These are phyloP conservation scores for Lanmaoa pseudosensibilis DNA, from an alignment of 768 basidiomycete genomes.

Conservation along the genomic window DNA sequence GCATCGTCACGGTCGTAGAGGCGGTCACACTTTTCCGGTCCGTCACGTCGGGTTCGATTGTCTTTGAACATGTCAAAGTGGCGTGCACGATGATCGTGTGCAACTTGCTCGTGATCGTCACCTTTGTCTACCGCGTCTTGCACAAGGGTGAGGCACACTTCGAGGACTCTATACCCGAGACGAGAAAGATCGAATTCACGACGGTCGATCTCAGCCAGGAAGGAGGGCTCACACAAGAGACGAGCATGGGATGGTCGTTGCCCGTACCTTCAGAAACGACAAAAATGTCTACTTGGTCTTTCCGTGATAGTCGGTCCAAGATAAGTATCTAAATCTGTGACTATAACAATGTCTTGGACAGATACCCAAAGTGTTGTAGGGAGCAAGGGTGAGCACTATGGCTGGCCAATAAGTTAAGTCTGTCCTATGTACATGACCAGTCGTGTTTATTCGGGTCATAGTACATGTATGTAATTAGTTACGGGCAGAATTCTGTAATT, in stretches of 20 bases:
- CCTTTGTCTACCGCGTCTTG: constrained; percentile 13
- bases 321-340: too few relatives aligned
- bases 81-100: constrained; percentile 17
- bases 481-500: too few relatives aligned
- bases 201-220: constrained; percentile 3
- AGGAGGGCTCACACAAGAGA: background rate
- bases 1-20: too few relatives aligned
- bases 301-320: background rate
- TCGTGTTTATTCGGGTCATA: too few relatives aligned
- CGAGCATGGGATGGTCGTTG: background rate
- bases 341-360: too few relatives aligned
- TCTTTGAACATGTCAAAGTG: constrained; percentile 23
- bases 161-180: background rate
- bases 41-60: constrained; percentile 3
- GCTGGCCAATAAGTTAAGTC: too few relatives aligned
- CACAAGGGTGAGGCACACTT: background rate
- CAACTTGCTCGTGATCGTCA: constrained; percentile 23
- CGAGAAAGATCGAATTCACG: constrained; percentile 4
- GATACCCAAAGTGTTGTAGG: too few relatives aligned
- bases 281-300: constrained; percentile 6
- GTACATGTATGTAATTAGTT: too few relatives aligned
- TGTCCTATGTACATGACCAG: too few relatives aligned
- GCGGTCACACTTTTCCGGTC: background rate
- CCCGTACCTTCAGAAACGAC: too few relatives aligned
- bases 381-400: too few relatives aligned